These are phyloP conservation scores for Cenococcum geophilum DNA, from an alignment of 495 filamentous ascomycete species.

Conservation along the genomic window DNA sequence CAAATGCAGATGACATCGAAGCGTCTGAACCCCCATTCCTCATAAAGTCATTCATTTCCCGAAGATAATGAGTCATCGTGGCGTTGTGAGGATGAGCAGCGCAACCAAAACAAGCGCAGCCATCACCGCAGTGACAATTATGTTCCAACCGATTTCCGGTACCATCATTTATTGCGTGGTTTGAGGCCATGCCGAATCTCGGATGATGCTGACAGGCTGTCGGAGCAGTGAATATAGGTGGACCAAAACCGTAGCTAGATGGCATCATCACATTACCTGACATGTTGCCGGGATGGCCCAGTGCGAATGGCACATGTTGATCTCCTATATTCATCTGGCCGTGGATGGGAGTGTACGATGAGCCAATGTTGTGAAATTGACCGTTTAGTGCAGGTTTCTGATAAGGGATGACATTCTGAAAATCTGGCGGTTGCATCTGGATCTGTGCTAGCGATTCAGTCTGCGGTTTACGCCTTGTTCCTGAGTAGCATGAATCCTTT, in stretches of 20 bases:
- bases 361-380: background rate
- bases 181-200: constrained; percentile 1
- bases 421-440: background rate
- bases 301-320: background rate
- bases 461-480: background rate
- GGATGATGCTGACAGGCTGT: constrained; percentile 13
- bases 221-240: constrained; percentile 19
- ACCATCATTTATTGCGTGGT: background rate
- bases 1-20: constrained; percentile 17
- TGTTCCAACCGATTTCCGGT: constrained; percentile 13
- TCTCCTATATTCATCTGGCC: background rate
- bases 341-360: background rate
- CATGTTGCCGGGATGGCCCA: constrained; percentile 1
- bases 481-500: constrained; percentile 26
- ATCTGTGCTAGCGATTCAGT: background rate
- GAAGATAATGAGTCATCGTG: constrained; percentile 31
- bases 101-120: constrained; percentile 33
- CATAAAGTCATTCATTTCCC: constrained; percentile 24
- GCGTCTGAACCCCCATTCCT: constrained; percentile 13
- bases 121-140: constrained; percentile 33
- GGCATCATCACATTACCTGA: constrained; percentile 4
- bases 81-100: constrained; percentile 32
- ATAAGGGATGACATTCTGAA: background rate
- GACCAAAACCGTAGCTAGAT: constrained; percentile 18
- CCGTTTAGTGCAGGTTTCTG: background rate